A percentile compares a stretch with the other conserved stretches of the same genome.
Evolutionary conservation across 1,139 yeast species (phyloP).

Genomic region (Lodderomyces parapsilosis): DNA sequence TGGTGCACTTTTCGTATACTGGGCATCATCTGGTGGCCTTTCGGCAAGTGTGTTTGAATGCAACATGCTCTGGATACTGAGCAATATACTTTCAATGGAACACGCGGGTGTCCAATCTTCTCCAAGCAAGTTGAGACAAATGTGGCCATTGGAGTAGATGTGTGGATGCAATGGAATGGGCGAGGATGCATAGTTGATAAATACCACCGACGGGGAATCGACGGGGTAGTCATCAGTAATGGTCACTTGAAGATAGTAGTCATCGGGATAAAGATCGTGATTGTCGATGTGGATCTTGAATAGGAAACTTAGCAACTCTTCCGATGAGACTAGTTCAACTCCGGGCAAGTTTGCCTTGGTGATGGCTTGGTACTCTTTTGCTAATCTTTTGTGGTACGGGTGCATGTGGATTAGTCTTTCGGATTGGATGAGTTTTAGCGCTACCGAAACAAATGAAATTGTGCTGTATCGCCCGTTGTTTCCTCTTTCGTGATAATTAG

Average conservation of each 20-base stretch:
- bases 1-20: slow-evolving; percentile 54
- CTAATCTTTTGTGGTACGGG: slow-evolving; percentile 38
- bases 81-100: slow-evolving; percentile 49
- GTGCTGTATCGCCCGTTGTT: too few species aligned
- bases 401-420: slow-evolving; percentile 13
- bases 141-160: slow-evolving; percentile 71
- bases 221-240: slow-evolving; percentile 59
- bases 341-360: slow-evolving; percentile 25
- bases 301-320: slow-evolving; percentile 23
- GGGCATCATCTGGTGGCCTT: slow-evolving; percentile 55
- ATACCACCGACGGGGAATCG: slow-evolving; percentile 60
- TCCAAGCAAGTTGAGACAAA: slow-evolving; percentile 63
- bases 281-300: slow-evolving; percentile 25
- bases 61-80: slow-evolving; percentile 68
- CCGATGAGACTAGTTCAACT: slow-evolving; percentile 23
- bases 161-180: slow-evolving; percentile 69
- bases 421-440: neutral
- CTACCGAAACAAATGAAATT: neutral
- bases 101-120: slow-evolving; percentile 76
- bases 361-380: slow-evolving; percentile 40
- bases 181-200: slow-evolving; percentile 29
- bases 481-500: too few species aligned
- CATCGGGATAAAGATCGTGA: slow-evolving; percentile 28
- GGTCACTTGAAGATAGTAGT: slow-evolving; percentile 32
- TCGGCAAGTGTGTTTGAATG: slow-evolving; percentile 44